These are phyloP conservation scores for Penicillium samsonianum DNA, from an alignment of 495 filamentous ascomycete genomes.

Conservation along the genomic window DNA sequence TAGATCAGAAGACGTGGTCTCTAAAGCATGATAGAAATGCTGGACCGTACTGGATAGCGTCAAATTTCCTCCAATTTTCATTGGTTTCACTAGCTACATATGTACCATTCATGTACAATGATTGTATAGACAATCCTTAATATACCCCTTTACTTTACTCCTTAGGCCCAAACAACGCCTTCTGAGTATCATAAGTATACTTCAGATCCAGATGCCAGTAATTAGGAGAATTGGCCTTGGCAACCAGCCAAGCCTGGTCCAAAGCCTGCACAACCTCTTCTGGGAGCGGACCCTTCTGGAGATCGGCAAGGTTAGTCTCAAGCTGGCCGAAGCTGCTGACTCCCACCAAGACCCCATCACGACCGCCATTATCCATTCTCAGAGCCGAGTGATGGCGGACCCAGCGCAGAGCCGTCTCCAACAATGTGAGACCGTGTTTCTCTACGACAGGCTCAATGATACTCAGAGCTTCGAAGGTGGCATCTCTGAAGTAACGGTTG, in stretches of 20 bases:
- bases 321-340: slow-evolving; percentile 74
- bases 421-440: slow-evolving; percentile 73
- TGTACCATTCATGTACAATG: not conserved
- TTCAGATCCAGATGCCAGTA: slow-evolving; percentile 80
- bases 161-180: slow-evolving; percentile 60
- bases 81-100: not conserved
- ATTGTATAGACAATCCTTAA: not conserved
- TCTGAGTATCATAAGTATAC: slow-evolving; percentile 72
- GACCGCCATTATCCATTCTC: slow-evolving; percentile 68
- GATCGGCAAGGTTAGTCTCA: slow-evolving; percentile 68
- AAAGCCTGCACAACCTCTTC: slow-evolving; percentile 78
- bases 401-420: slow-evolving; percentile 87
- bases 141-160: not conserved
- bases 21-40: too few relatives aligned
- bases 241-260: slow-evolving; percentile 69
- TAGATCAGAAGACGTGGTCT: not conserved
- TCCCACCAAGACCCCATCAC: slow-evolving; percentile 80
- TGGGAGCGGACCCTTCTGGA: slow-evolving; percentile 87
- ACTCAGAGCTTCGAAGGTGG: slow-evolving; percentile 73
- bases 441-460: slow-evolving; percentile 71
- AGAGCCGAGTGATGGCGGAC: slow-evolving; percentile 76
- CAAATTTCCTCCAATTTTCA: not conserved
- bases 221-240: slow-evolving; percentile 64
- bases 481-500: slow-evolving; percentile 76
- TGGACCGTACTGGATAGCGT: not conserved